Evolutionary conservation across 2,329 filamentous ascomycete species (phyloP).

Genomic region (Mycosphaerella sp.): DNA sequence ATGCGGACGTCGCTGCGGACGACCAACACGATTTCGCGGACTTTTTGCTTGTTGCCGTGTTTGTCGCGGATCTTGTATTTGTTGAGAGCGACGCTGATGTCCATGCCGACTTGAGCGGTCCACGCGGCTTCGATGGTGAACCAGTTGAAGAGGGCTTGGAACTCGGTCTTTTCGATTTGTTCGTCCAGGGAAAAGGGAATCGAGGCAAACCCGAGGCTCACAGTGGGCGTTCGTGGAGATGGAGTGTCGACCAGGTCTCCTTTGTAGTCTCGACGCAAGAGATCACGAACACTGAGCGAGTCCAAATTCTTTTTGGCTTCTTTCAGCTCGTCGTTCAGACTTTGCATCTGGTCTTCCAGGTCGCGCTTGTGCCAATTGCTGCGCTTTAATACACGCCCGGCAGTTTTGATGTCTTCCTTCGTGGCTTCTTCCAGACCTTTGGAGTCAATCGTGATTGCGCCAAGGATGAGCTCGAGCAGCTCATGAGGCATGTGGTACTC

Average conservation of each 20-base stretch:
- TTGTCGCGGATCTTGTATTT: constrained; percentile 42
- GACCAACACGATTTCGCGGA: constrained; percentile 43
- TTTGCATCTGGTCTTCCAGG: constrained; percentile 40
- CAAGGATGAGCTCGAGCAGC: constrained; percentile 44
- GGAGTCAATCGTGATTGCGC: constrained; percentile 45
- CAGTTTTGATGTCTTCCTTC: constrained; percentile 36
- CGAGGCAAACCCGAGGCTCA: constrained; percentile 44
- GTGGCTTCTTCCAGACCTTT: constrained; percentile 38
- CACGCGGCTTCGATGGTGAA: constrained; percentile 46
- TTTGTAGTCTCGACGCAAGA: constrained; percentile 46
- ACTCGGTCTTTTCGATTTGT: constrained; percentile 44
- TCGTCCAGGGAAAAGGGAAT: constrained; percentile 44
- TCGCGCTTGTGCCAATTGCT: constrained; percentile 40
- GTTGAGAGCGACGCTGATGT: constrained; percentile 43
- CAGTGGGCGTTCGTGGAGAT: constrained; percentile 42
- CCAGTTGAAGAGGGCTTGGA: constrained; percentile 45
- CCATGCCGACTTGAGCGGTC: constrained; percentile 42
- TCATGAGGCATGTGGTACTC: constrained; percentile 47
- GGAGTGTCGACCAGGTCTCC: constrained; percentile 44
- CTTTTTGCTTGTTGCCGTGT: constrained; percentile 40
- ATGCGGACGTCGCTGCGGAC: constrained; percentile 44
- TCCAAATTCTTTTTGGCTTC: constrained; percentile 42
- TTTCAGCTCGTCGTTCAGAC: constrained; percentile 38
- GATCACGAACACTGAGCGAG: constrained; percentile 39
- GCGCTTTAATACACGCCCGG: constrained; percentile 38